These are phyloP conservation scores for Stemphylium lycopersici DNA, from an alignment of 2,329 filamentous ascomycete species.

Conservation along the genomic window DNA sequence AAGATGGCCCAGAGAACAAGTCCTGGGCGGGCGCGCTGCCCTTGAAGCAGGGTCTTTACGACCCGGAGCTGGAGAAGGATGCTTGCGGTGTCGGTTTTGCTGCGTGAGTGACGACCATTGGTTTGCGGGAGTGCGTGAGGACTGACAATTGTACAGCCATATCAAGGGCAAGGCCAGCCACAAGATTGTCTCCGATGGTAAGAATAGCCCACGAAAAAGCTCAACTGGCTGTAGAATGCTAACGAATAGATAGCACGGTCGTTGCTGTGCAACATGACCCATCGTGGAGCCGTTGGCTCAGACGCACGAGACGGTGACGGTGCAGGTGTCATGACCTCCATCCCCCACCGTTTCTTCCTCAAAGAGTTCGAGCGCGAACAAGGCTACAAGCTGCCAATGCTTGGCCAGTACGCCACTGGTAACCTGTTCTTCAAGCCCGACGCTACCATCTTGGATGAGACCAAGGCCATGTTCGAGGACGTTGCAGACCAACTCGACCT, in stretches of 20 bases:
- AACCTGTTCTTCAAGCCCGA: conserved; percentile 99
- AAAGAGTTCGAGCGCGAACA: conserved; percentile 97
- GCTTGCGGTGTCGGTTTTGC: conserved; percentile 99
- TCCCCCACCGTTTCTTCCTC: conserved; percentile 96
- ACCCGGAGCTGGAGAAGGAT: conserved; percentile 96
- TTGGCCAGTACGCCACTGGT: conserved; percentile 93
- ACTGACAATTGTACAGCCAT: conserved; percentile 65
- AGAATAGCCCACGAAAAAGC: conserved; percentile 42
- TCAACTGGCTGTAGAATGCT: conserved; percentile 34
- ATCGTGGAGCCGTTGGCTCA: conserved; percentile 96
- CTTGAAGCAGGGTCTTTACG: conserved; percentile 98
- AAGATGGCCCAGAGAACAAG: conserved; percentile 77
- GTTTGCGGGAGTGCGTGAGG: neutral
- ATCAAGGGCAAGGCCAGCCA: conserved; percentile 98
- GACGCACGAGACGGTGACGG: conserved; percentile 98
- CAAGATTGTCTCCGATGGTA: conserved; percentile 98
- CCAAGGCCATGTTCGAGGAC: conserved; percentile 91
- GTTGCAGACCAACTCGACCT: conserved; percentile 86
- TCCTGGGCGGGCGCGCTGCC: conserved; percentile 95
- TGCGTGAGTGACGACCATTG: conserved; percentile 67
- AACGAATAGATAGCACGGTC: conserved; percentile 70
- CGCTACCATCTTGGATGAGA: conserved; percentile 85
- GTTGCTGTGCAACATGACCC: conserved; percentile 99
- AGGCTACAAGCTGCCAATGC: conserved; percentile 81
- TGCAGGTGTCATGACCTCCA: conserved; percentile 98